Evolutionary conservation across 441 rosid genomes (phyloP).

Genomic region (Croton laevigatus): DNA sequence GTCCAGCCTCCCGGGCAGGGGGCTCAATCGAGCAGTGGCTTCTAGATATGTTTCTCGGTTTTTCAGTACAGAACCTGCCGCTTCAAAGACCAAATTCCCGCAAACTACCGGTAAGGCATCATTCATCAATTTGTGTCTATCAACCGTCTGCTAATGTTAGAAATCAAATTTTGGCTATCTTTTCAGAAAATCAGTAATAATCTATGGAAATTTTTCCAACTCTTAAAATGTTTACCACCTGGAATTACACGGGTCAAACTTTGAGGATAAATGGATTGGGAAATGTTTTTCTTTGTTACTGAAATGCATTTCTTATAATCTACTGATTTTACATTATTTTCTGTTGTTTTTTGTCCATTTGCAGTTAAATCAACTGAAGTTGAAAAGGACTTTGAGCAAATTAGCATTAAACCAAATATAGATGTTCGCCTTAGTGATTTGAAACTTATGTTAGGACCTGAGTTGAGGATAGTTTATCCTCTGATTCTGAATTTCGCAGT

Average conservation of each 20-base stretch:
- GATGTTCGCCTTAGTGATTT: slow-evolving; percentile 60
- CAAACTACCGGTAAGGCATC: slow-evolving; percentile 54
- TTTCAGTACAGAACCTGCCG: slow-evolving; percentile 63
- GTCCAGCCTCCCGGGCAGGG: slow-evolving; percentile 63
- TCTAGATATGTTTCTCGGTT: slow-evolving; percentile 84
- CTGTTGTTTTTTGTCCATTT: slow-evolving; percentile 26
- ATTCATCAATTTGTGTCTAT: slow-evolving; percentile 5
- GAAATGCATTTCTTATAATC: neutral
- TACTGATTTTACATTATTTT: neutral
- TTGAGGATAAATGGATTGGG: neutral
- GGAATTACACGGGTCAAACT: neutral
- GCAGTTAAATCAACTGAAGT: slow-evolving; percentile 69
- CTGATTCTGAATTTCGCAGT: slow-evolving; percentile 83
- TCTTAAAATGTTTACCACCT: neutral
- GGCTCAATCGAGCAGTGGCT: slow-evolving; percentile 76
- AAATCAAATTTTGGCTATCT: neutral
- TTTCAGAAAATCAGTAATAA: neutral
- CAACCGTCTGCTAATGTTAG: neutral
- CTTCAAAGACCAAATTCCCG: slow-evolving; percentile 58
- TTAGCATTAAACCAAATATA: slow-evolving; percentile 70
- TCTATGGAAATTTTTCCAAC: neutral
- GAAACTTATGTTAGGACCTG: slow-evolving; percentile 94
- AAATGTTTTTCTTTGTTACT: neutral
- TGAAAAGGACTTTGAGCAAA: slow-evolving; percentile 68
- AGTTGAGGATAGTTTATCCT: slow-evolving; percentile 84